phyloP scores from a whole-genome alignment of 208 protist genomes.

The Leishmania arabica region DNA sequence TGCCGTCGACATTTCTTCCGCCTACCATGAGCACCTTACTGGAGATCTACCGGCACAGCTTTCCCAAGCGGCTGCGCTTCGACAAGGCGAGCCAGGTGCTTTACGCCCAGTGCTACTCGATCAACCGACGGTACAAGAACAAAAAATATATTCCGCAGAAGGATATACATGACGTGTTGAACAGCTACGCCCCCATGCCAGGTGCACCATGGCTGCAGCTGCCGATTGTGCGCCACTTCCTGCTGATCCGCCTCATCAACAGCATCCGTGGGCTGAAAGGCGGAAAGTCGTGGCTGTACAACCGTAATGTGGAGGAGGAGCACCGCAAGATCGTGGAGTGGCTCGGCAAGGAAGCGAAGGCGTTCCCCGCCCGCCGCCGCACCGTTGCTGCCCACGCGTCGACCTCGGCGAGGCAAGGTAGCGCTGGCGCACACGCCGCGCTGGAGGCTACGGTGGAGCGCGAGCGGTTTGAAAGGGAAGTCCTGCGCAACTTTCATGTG shows the following conservation, averaged over 20 bases:
- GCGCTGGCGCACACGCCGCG: slow-evolving; percentile 11
- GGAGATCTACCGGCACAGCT: slow-evolving; percentile 72
- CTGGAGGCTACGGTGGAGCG: slow-evolving; percentile 59
- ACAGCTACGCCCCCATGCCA: slow-evolving; percentile 58
- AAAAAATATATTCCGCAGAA: slow-evolving; percentile 78
- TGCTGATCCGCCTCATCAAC: slow-evolving; percentile 76
- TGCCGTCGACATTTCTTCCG: background rate
- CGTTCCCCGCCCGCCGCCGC: background rate
- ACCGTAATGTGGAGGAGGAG: slow-evolving; percentile 69
- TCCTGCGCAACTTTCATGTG: slow-evolving; percentile 76
- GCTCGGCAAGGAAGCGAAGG: slow-evolving; percentile 45
- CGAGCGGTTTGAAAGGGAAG: slow-evolving; percentile 77
- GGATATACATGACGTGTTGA: slow-evolving; percentile 62
- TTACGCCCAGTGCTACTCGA: slow-evolving; percentile 70
- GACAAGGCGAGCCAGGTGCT: slow-evolving; percentile 81
- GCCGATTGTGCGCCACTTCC: slow-evolving; percentile 79
- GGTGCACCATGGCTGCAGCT: slow-evolving; percentile 70
- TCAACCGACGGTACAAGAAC: slow-evolving; percentile 64
- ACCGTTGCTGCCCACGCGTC: background rate
- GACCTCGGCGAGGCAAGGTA: background rate
- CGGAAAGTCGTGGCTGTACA: slow-evolving; percentile 75
- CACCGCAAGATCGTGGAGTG: slow-evolving; percentile 59
- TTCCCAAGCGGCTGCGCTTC: slow-evolving; percentile 82
- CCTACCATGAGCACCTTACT: slow-evolving; percentile 54
- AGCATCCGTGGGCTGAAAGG: slow-evolving; percentile 48